Evolutionary conservation across 2,329 filamentous ascomycete genomes (phyloP), one percentile per base, ranked within the genome.

Genomic region (Cladophialophora psammophila): DNA sequence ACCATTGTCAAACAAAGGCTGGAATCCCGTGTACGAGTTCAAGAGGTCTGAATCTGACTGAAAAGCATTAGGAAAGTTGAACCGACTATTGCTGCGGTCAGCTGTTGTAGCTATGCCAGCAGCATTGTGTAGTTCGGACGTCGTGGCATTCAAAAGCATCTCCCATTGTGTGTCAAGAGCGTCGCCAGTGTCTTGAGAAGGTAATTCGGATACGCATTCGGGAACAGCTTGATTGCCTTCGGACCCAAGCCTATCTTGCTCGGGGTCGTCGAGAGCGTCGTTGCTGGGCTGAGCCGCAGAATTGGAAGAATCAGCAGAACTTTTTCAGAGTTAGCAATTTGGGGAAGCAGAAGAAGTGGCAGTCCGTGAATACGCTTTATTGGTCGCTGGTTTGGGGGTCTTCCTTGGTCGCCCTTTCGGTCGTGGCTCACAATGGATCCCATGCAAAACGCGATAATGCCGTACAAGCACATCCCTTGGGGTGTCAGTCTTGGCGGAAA

Each of bases 321-420:
- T 34, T 50, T 50, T 26, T 26, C 18, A 50, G 45, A 50, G 45
- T 50, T 20, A 50, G 45, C 9, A 10, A 20, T 9, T n/a, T 9
- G 45, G 45, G 12, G 18, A 50, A 26, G 18, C 45, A 50, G 18
- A 50, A 26, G 45, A 26, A 26, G 45, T 50, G 10, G 10, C 4
- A n/a, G 12, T 45, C 31, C 10, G 8, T 35, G 34, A 31, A 26
- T 55, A 55, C 52, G 31, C 18, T 31, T 60, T 36, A 15, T 35
- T 60, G 6, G 58, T 13, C 13, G 20, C 58, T 52, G 40, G 31
- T 38, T 55, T 34, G 2, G 42, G 35, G 18, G 38, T 34, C 32
- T 62, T 62, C 48, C 35, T 53, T 5, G 60, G 60, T 31, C 60
- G 60, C 15, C 60, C 60, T 18, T 62, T 62, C 15, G 60, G 60